Percentiles rank a stretch among this genome's conserved stretches.
Evolutionary conservation across 768 basidiomycete genomes (phyloP).

Genomic region (Lepiota venenata): DNA sequence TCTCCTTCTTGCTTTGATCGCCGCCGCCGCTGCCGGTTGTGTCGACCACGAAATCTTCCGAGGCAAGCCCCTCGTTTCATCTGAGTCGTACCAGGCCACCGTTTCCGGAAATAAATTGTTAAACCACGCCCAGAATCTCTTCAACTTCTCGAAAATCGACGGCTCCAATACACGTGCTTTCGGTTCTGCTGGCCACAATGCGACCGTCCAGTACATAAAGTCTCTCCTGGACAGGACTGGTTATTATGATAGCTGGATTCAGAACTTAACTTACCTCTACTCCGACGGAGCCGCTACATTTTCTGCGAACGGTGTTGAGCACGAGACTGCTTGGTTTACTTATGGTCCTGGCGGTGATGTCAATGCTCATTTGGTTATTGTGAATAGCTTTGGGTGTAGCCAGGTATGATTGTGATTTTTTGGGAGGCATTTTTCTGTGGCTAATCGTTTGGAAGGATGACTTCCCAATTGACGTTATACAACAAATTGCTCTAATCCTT

Average conservation of each 20-base stretch:
- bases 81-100: conserved; percentile 9
- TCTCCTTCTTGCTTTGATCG: background rate
- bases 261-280: conserved; percentile 28
- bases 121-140: conserved; percentile 25
- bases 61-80: conserved; percentile 14
- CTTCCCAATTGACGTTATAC: conserved; percentile 21
- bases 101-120: conserved; percentile 19
- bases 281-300: conserved; percentile 21
- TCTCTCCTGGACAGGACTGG: conserved; percentile 21
- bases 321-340: conserved; percentile 18
- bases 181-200: conserved; percentile 27
- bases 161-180: conserved; percentile 24
- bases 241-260: conserved; percentile 24
- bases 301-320: conserved; percentile 13
- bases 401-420: conserved; percentile 14
- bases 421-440: background rate
- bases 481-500: conserved; percentile 25
- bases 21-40: conserved; percentile 3
- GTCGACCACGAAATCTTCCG: background rate
- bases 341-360: conserved; percentile 23
- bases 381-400: conserved; percentile 24
- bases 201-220: conserved; percentile 27
- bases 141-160: conserved; percentile 22
- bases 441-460: conserved; percentile 15
- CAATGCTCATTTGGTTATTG: conserved; percentile 21